phyloP scores from a whole-genome alignment of 2,329 filamentous ascomycete genomes.

The Pseudocercospora macadamiae region DNA sequence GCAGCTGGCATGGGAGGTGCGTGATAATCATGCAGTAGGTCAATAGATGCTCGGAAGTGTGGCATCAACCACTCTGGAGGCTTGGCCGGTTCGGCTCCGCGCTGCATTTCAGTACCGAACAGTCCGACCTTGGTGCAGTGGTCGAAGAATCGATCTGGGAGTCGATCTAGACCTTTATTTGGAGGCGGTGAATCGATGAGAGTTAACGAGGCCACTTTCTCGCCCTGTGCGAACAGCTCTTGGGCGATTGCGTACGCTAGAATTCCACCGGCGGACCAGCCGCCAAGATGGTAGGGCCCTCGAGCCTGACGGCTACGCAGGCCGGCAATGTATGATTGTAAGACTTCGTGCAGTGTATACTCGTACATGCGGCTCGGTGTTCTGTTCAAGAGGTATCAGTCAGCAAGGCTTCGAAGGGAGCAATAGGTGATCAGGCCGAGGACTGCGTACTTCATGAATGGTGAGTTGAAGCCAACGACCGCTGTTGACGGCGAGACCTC shows the following conservation, averaged over 20 bases:
- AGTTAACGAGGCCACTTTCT: constrained; percentile 32
- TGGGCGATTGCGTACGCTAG: constrained; percentile 56
- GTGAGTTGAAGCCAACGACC: constrained; percentile 19
- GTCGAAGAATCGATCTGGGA: constrained; percentile 58
- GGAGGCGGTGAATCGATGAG: constrained; percentile 38
- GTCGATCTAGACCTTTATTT: constrained; percentile 57
- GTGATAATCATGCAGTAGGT: constrained; percentile 51
- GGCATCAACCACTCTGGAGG: constrained; percentile 54
- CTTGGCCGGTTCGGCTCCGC: constrained; percentile 8
- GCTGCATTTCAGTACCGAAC: constrained; percentile 47
- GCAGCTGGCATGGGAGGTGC: constrained; percentile 37
- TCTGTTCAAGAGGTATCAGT: constrained; percentile 26
- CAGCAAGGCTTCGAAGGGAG: not conserved
- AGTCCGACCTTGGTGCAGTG: constrained; percentile 54
- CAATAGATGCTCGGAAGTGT: constrained; percentile 56
- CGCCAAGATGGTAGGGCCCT: constrained; percentile 66
- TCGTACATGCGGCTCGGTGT: constrained; percentile 21
- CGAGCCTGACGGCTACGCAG: constrained; percentile 50
- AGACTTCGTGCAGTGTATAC: constrained; percentile 6
- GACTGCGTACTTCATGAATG: constrained; percentile 24
- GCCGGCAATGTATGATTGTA: constrained; percentile 33
- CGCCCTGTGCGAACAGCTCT: constrained; percentile 27
- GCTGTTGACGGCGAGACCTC: constrained; percentile 41
- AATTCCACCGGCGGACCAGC: constrained; percentile 78
- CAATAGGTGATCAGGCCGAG: not conserved